Percentiles rank a stretch among this genome's conserved stretches.
phyloP scores from a whole-genome alignment of 345 rosid species.

The Ailanthus altissimus region DNA sequence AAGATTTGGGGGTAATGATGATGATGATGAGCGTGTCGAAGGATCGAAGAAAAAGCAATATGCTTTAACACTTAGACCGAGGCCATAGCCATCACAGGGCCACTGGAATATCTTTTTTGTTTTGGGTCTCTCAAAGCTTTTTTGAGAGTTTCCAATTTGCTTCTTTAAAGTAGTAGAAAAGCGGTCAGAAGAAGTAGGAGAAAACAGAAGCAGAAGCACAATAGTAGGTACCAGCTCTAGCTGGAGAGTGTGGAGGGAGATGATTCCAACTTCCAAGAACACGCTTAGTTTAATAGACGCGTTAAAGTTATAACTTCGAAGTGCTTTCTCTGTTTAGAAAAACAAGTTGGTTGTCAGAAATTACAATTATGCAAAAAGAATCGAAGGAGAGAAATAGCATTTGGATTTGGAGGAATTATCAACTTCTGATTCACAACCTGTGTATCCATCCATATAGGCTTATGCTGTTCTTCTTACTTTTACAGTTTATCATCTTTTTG shows the following conservation, averaged over 20 bases:
- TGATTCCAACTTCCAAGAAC: constrained; percentile 10
- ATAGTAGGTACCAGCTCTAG: not conserved
- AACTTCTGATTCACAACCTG: too few relatives aligned
- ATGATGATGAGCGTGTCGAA: constrained; percentile 29
- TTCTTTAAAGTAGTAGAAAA: constrained; percentile 19
- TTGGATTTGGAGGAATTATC: not conserved
- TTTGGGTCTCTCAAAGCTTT: constrained; percentile 22
- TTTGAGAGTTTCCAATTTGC: constrained; percentile 22
- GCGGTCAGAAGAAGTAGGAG: constrained; percentile 8
- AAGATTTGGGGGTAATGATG: constrained; percentile 21
- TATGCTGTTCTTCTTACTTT: not conserved
- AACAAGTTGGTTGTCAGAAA: not conserved
- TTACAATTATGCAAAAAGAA: constrained; percentile 2
- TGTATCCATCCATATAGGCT: not conserved
- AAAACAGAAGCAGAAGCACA: constrained; percentile 14
- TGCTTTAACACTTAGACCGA: constrained; percentile 49
- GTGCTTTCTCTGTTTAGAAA: not conserved
- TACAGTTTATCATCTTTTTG: not conserved
- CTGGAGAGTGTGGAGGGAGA: constrained; percentile 7
- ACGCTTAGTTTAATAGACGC: constrained; percentile 14
- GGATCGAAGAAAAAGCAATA: constrained; percentile 32
- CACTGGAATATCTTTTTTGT: constrained; percentile 27
- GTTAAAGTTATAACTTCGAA: constrained; percentile 21
- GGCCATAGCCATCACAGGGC: constrained; percentile 26
- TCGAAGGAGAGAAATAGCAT: not conserved